These are phyloP conservation scores for Fusarium ambrosium DNA, from an alignment of 2,329 filamentous ascomycete species.

Conservation along the genomic window DNA sequence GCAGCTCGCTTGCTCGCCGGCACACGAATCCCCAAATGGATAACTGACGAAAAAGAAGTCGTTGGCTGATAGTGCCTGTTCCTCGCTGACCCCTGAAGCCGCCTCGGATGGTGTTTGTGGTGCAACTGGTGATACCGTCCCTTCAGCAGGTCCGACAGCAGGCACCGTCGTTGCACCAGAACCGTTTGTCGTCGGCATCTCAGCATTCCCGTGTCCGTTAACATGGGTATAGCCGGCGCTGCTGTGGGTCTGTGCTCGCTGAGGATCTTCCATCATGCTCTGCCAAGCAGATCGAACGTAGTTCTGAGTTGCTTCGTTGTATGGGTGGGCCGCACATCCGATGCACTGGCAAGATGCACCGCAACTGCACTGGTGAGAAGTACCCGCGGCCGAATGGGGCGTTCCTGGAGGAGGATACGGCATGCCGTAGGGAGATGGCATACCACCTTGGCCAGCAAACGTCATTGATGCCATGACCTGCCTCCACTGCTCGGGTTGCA, in stretches of 20 bases:
- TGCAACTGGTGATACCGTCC: conserved; percentile 54
- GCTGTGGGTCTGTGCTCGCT: conserved; percentile 34
- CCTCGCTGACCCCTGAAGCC: conserved; percentile 61
- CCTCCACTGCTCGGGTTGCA: conserved; percentile 67
- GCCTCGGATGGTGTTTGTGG: conserved; percentile 63
- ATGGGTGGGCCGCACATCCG: conserved; percentile 76
- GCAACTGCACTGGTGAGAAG: conserved; percentile 68
- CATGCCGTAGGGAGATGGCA: conserved; percentile 47
- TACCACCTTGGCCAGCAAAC: conserved; percentile 52
- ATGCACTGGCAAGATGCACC: conserved; percentile 76
- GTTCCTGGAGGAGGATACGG: conserved; percentile 37
- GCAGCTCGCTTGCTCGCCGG: conserved; percentile 64
- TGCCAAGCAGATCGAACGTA: conserved; percentile 65
- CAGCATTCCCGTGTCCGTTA: conserved; percentile 44
- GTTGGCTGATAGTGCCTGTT: conserved; percentile 63
- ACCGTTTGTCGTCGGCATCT: conserved; percentile 36
- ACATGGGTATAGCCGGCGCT: conserved; percentile 41
- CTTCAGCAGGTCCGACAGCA: conserved; percentile 41
- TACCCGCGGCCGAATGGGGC: conserved; percentile 46
- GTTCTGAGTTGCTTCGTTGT: conserved; percentile 72
- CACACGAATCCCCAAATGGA: conserved; percentile 62
- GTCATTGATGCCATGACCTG: conserved; percentile 60
- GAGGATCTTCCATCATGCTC: conserved; percentile 55
- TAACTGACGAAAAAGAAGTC: conserved; percentile 74
- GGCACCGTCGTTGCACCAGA: conserved; percentile 35